These are phyloP conservation scores for Phytopythium aichiense DNA, from an alignment of 352 stramenopile species.

Conservation along the genomic window DNA sequence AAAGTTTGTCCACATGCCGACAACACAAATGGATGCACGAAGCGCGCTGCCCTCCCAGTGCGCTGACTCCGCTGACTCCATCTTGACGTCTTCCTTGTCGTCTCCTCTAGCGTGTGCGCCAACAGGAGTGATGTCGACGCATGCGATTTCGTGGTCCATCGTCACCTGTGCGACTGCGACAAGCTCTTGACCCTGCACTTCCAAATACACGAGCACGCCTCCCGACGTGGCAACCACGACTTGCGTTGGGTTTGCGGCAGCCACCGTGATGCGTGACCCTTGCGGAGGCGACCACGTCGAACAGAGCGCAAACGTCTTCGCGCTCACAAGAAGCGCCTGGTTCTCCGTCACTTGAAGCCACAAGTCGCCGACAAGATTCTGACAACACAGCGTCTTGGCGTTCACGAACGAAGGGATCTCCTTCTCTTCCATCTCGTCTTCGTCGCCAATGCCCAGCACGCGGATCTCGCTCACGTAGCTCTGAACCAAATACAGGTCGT, in stretches of 20 bases:
- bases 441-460: slow-evolving; percentile 90
- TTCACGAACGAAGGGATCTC: slow-evolving; percentile 86
- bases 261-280: slow-evolving; percentile 75
- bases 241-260: slow-evolving; percentile 88
- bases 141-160: slow-evolving; percentile 95
- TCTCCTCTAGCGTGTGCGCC: slow-evolving; percentile 4
- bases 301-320: slow-evolving; percentile 47
- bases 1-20: slow-evolving; percentile 93
- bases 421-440: slow-evolving; percentile 91
- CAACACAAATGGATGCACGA: slow-evolving; percentile 60
- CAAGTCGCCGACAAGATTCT: slow-evolving; percentile 86
- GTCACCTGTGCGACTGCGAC: slow-evolving; percentile 55
- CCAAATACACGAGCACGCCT: slow-evolving; percentile 89
- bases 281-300: slow-evolving; percentile 76
- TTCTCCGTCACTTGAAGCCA: slow-evolving; percentile 94
- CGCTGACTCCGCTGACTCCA: slow-evolving; percentile 29
- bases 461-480: slow-evolving; percentile 96
- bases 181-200: slow-evolving; percentile 60
- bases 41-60: slow-evolving; percentile 61
- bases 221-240: slow-evolving; percentile 90
- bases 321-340: slow-evolving; percentile 88
- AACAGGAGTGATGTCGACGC: slow-evolving; percentile 87
- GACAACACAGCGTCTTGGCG: slow-evolving; percentile 91
- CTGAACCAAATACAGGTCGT: slow-evolving; percentile 96
- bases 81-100: slow-evolving; percentile 56